A percentile compares a stretch with the other conserved stretches of the same genome.
phyloP scores from a whole-genome alignment of 345 rosid genomes.

The Eutrema japonicum region DNA sequence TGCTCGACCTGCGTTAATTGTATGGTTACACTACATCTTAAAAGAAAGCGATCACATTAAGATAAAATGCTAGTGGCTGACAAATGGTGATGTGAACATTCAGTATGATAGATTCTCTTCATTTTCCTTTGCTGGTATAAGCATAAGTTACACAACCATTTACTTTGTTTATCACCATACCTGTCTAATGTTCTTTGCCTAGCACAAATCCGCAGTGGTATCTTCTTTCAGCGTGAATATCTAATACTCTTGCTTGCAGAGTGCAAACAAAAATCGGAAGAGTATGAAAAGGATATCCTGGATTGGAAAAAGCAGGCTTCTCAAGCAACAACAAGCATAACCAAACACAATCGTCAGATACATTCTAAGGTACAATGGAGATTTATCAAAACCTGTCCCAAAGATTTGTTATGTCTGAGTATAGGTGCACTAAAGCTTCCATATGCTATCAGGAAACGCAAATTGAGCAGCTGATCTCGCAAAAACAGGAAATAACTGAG shows the following conservation, averaged over 20 bases:
- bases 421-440: conserved; percentile 36
- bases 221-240: conserved; percentile 32
- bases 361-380: conserved; percentile 64
- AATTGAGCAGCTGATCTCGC: conserved; percentile 65
- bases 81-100: conserved; percentile 14
- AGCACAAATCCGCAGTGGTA: conserved; percentile 20
- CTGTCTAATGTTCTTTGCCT: conserved; percentile 30
- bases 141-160: conserved; percentile 15
- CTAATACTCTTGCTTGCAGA: conserved; percentile 51
- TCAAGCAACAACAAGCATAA: conserved; percentile 72
- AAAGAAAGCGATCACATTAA: conserved; percentile 9
- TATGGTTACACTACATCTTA: conserved; percentile 11
- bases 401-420: conserved; percentile 26
- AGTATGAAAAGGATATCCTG: conserved; percentile 84
- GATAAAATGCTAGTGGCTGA: conserved; percentile 5
- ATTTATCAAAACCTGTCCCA: conserved; percentile 24
- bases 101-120: conserved; percentile 25
- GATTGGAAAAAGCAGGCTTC: conserved; percentile 91
- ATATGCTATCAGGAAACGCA: conserved; percentile 67
- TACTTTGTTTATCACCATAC: conserved; percentile 13
- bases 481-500: conserved; percentile 78
- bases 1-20: conserved; percentile 2
- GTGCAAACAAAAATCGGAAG: conserved; percentile 87
- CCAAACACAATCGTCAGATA: conserved; percentile 82
- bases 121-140: conserved; percentile 24